These are phyloP conservation scores for Krasilnikovozyma curviuscula DNA, from an alignment of 768 basidiomycete species.

Conservation along the genomic window DNA sequence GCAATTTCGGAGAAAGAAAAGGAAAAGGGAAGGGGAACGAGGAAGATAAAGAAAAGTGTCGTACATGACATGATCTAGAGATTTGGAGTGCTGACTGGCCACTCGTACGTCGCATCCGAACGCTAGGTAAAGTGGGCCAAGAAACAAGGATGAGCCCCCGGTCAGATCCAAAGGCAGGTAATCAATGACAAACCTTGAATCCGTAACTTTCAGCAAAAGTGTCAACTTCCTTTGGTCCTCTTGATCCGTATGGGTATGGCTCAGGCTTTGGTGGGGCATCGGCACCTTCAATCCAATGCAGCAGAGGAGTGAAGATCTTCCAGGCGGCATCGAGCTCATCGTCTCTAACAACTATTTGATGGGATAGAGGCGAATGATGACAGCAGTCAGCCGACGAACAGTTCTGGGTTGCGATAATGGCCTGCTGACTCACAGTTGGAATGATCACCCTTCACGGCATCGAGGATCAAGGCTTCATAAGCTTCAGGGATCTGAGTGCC, in stretches of 20 bases:
- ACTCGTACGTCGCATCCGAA: no score
- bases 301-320: constrained; percentile 47
- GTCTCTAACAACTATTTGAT: constrained; percentile 88
- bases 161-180: background rate
- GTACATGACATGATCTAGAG: no score
- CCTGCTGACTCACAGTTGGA: no score
- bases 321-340: constrained; percentile 95
- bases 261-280: constrained; percentile 47
- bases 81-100: no score
- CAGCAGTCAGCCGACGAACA: no score
- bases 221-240: constrained; percentile 75
- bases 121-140: no score
- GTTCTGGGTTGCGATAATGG: no score
- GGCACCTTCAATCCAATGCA: constrained; percentile 87
- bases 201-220: constrained; percentile 55
- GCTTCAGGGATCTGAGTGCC: constrained; percentile 76
- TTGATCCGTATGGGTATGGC: constrained; percentile 77
- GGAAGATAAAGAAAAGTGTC: no score
- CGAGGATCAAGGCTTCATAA: constrained; percentile 65
- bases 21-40: no score
- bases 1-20: no score
- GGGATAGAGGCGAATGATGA: no score
- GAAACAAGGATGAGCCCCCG: background rate
- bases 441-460: constrained; percentile 92
- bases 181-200: constrained; percentile 32